phyloP scores from a whole-genome alignment of 1,139 yeast species.

The Protomyces lactucae-debilis region DNA sequence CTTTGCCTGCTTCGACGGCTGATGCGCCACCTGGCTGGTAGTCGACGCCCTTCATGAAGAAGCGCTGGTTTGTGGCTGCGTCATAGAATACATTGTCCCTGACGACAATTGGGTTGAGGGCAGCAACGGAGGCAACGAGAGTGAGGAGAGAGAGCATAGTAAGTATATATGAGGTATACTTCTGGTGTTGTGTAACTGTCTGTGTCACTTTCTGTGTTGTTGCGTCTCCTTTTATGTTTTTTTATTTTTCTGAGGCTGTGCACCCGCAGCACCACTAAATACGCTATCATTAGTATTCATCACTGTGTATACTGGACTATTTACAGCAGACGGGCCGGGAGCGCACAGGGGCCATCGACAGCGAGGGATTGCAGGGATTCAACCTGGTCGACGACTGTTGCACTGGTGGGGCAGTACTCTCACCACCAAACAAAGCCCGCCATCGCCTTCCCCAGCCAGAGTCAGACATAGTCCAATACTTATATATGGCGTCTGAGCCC shows the following conservation, averaged over 20 bases:
- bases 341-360: too few relatives aligned
- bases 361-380: too few relatives aligned
- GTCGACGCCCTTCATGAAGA: constrained; percentile 55
- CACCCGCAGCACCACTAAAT: background rate
- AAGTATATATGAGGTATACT: too few relatives aligned
- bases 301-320: too few relatives aligned
- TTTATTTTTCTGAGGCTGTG: background rate
- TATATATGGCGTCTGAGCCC: too few relatives aligned
- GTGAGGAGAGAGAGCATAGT: background rate
- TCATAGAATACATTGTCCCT: constrained; percentile 29
- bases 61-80: constrained; percentile 29
- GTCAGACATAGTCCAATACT: too few relatives aligned
- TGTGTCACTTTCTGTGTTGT: background rate
- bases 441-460: too few relatives aligned
- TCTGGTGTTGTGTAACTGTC: background rate
- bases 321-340: too few relatives aligned
- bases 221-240: background rate
- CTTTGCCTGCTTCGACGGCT: constrained; percentile 49
- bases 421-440: too few relatives aligned
- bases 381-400: too few relatives aligned
- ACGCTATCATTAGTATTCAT: too few relatives aligned
- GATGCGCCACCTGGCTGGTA: constrained; percentile 74
- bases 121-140: background rate
- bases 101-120: constrained; percentile 26
- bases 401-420: too few relatives aligned